phyloP scores from a whole-genome alignment of 805 yeast species.

The Komagataella populi region DNA sequence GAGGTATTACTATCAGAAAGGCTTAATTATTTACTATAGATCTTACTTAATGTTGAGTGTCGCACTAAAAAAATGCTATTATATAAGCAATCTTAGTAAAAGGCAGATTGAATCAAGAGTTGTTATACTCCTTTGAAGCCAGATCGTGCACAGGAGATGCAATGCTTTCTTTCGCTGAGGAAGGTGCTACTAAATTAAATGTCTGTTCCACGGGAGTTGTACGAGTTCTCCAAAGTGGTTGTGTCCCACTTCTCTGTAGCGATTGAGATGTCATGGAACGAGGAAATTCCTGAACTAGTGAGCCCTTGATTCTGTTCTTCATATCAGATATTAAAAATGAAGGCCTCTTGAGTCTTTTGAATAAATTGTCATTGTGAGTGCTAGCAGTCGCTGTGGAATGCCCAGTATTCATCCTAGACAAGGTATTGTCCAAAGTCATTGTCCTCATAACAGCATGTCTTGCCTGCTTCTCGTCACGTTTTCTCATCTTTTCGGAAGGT shows the following conservation, averaged over 20 bases:
- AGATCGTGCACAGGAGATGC: neutral
- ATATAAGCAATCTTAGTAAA: neutral
- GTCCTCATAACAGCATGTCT: constrained; percentile 22
- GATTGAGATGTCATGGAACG: neutral
- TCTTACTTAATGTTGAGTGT: neutral
- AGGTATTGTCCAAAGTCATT: neutral
- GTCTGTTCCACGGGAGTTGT: neutral
- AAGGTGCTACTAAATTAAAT: neutral
- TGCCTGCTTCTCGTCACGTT: constrained; percentile 49
- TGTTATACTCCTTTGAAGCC: neutral
- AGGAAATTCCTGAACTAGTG: neutral
- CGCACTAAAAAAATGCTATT: neutral
- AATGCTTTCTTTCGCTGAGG: neutral
- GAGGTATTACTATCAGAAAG: constrained; percentile 5
- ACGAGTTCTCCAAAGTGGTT: neutral
- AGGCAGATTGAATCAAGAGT: neutral
- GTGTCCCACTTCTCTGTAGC: neutral
- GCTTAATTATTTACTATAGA: neutral
- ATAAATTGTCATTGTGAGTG: neutral
- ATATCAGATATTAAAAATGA: neutral
- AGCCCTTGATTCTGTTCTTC: neutral
- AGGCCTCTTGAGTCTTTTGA: neutral
- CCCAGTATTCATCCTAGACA: neutral
- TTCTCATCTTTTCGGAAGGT: constrained; percentile 53
- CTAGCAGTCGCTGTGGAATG: neutral